Evolutionary conservation across 768 basidiomycete genomes (phyloP).

Genomic region (Russula brevipes): DNA sequence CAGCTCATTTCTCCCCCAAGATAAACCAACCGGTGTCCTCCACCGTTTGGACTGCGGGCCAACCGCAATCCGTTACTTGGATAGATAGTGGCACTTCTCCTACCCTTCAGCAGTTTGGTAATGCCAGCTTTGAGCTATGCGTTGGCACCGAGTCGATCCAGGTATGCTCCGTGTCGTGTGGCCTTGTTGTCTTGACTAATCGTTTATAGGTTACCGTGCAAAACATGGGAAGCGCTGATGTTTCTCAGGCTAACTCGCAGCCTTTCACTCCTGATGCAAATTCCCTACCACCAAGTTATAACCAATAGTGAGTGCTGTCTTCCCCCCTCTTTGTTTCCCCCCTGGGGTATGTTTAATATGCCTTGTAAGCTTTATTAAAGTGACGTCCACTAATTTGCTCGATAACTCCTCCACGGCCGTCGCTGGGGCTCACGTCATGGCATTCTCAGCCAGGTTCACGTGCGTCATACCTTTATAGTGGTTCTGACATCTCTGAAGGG

Average conservation of each 20-base stretch:
- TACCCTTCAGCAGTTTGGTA: conserved; percentile 47
- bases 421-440: conserved; percentile 53
- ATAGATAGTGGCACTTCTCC: conserved; percentile 49
- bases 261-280: conserved; percentile 46
- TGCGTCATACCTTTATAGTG: conserved; percentile 34
- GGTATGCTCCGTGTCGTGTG: conserved; percentile 35
- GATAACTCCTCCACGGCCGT: conserved; percentile 37
- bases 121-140: conserved; percentile 52
- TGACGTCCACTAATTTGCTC: conserved; percentile 54
- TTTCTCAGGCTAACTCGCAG: conserved; percentile 43
- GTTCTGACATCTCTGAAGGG: background rate
- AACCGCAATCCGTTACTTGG: conserved; percentile 51
- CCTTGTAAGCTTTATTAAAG: conserved; percentile 63
- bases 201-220: conserved; percentile 52
- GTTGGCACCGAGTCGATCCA: conserved; percentile 57
- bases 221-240: conserved; percentile 44
- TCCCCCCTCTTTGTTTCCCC: background rate
- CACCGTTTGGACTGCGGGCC: conserved; percentile 47
- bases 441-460: conserved; percentile 79
- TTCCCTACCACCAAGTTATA: conserved; percentile 49
- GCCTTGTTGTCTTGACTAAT: conserved; percentile 21
- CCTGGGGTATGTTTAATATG: background rate
- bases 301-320: conserved; percentile 45
- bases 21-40: conserved; percentile 50
- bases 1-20: conserved; percentile 33